phyloP scores from a whole-genome alignment of 2,329 filamentous ascomycete species.

The Microsporum audouinii region DNA sequence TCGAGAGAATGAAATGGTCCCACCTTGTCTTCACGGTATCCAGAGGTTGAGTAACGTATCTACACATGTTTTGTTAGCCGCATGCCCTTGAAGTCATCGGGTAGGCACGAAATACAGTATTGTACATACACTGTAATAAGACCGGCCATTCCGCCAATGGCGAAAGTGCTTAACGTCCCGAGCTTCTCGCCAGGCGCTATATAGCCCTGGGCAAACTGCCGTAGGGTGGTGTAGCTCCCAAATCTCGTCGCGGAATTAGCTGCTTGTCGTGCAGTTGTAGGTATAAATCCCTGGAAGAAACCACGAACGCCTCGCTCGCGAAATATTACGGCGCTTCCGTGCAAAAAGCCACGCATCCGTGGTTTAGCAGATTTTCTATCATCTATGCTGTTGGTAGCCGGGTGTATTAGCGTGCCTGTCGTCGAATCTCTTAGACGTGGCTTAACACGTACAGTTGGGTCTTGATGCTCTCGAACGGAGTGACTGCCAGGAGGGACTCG shows the following conservation, averaged over 20 bases:
- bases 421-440: neutral
- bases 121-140: slow-evolving; percentile 71
- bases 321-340: slow-evolving; percentile 77
- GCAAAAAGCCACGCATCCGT: slow-evolving; percentile 80
- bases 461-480: slow-evolving; percentile 96
- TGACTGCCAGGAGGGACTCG: slow-evolving; percentile 85
- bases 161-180: slow-evolving; percentile 76
- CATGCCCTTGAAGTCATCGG: neutral
- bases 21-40: slow-evolving; percentile 86
- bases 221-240: slow-evolving; percentile 77
- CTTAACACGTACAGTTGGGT: slow-evolving; percentile 59
- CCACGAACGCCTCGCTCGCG: slow-evolving; percentile 78
- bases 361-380: slow-evolving; percentile 80
- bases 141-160: slow-evolving; percentile 76
- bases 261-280: slow-evolving; percentile 86
- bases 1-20: slow-evolving; percentile 4
- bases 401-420: neutral
- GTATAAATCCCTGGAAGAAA: slow-evolving; percentile 95
- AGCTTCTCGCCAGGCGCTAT: slow-evolving; percentile 91
- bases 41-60: slow-evolving; percentile 53
- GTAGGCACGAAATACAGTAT: neutral
- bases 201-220: slow-evolving; percentile 84
- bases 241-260: slow-evolving; percentile 91
- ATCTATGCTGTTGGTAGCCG: slow-evolving; percentile 57
- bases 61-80: slow-evolving; percentile 15